phyloP scores from a whole-genome alignment of 2,329 filamentous ascomycete genomes.

The Helminthosporium solani region DNA sequence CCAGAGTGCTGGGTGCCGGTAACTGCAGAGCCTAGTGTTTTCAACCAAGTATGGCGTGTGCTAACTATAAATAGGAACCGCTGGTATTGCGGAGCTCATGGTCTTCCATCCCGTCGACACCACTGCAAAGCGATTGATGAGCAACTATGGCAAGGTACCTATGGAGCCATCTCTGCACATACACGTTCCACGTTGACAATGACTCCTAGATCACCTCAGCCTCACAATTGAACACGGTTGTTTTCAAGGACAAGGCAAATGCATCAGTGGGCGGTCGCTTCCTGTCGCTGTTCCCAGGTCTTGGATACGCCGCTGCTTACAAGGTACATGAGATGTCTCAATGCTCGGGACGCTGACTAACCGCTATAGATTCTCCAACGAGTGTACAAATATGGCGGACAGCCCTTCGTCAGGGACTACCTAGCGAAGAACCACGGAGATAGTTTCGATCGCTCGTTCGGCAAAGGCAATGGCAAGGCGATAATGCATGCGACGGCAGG shows the following conservation, averaged over 20 bases:
- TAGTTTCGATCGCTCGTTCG: constrained; percentile 85
- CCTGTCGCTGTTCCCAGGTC: constrained; percentile 91
- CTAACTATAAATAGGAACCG: constrained; percentile 64
- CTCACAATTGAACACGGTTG: constrained; percentile 78
- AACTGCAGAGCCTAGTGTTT: constrained; percentile 16
- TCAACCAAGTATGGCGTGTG: neutral
- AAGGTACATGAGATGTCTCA: constrained; percentile 59
- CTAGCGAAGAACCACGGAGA: constrained; percentile 75
- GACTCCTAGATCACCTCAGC: constrained; percentile 54
- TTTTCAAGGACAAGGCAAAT: constrained; percentile 85
- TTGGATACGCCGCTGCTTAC: constrained; percentile 97
- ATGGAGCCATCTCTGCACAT: neutral
- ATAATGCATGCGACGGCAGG: constrained; percentile 97
- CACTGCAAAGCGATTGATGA: constrained; percentile 98
- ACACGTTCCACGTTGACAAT: constrained; percentile 16
- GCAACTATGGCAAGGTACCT: constrained; percentile 77
- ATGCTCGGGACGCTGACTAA: constrained; percentile 10
- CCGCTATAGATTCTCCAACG: constrained; percentile 72
- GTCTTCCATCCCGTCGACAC: constrained; percentile 86
- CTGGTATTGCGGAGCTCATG: constrained; percentile 88
- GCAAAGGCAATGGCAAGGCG: constrained; percentile 95
- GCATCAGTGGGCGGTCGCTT: constrained; percentile 76
- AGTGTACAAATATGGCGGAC: constrained; percentile 98
- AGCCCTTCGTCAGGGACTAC: constrained; percentile 92
- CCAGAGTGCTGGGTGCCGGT: constrained; percentile 91